Base-by-base conservation (phyloP, 306 rosid genomes). In the Albizia julibrissin region DNA sequence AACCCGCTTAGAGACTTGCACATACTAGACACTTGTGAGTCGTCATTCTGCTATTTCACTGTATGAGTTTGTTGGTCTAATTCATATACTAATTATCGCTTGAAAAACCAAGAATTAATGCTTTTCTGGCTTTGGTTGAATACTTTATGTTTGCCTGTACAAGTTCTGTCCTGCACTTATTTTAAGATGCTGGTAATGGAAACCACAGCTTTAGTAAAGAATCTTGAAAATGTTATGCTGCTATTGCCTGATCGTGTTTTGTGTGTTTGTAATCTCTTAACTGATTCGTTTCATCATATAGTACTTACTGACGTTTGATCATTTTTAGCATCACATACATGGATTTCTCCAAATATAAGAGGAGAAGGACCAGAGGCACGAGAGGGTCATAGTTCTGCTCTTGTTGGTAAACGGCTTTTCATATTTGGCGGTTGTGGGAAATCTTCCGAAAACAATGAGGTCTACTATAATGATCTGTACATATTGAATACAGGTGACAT, bases 351-450 rank as follows among this genome's bases (percentile, higher is more conserved):
- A 65, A 85, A 79, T 81, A 42, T 94, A 79, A 85, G 97, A 87
- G 99, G 99, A 12, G 95, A 93, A 31, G 97, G 97, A 50, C 99
- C 99, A 22, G 92, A 90, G 83, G 97, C 98, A 67, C 94, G 98
- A 2, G 99, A 96, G 85, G 99, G 99, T 88, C 99, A 96, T 84
- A 88, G 92, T 19, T 93, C 97, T 58, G 94, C 99, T 21, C 92
- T 90, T 44, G 92, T 96, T 85, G 99, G 98, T 71, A 90, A 84
- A 86, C 89, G 99, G 33, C 82, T 96, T 18, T 92, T 84, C 81
- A 82, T 96, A 50, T 96, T 96, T 93, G 99, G 99, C 34, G 99
- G 99, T 50, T 92, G 97, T 86, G 99, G 99, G 78, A 96, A 96
- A 84, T 89, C 97, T 52, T 72, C 82, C n/a, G 91, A 84, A 81